These are phyloP conservation scores for Thermomucor indicae-seudaticae DNA, from an alignment of 371 early-diverging fungal species.

Conservation along the genomic window DNA sequence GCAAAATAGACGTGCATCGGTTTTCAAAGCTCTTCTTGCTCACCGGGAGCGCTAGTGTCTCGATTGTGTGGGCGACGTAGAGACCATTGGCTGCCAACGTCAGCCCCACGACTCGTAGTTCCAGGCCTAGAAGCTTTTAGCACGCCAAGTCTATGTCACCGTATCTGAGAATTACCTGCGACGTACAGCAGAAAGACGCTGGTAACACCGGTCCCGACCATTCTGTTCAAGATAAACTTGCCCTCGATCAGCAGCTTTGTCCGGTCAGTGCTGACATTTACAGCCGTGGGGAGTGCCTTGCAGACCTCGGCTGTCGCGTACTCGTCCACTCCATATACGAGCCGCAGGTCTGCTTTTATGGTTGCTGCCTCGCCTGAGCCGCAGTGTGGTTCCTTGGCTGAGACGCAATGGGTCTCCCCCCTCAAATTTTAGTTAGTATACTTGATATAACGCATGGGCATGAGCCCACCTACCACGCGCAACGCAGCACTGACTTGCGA, in stretches of 20 bases:
- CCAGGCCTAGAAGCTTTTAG: not conserved
- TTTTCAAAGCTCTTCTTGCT: not conserved
- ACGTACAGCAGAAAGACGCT: not conserved
- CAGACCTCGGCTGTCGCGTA: slow-evolving; percentile 1
- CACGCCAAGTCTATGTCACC: not conserved
- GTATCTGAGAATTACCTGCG: not conserved
- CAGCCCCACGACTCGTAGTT: not conserved
- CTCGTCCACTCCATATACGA: not conserved
- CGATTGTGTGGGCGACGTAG: not conserved
- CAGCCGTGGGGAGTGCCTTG: not conserved
- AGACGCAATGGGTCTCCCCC: not conserved
- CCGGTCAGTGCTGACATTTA: slow-evolving; percentile 1
- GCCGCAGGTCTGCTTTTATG: slow-evolving; percentile 3
- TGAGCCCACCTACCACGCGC: not conserved
- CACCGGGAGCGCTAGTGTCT: not conserved
- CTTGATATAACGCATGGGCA: not conserved
- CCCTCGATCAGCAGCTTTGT: slow-evolving; percentile 4
- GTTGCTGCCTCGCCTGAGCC: not conserved
- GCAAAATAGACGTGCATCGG: not conserved
- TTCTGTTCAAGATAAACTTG: slow-evolving; percentile 1
- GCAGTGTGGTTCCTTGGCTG: not conserved
- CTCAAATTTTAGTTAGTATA: not conserved
- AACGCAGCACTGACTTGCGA: not conserved
- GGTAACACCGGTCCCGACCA: not conserved
- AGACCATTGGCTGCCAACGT: not conserved